Base-by-base conservation (phyloP, 2,329 filamentous ascomycete species). In the Fonsecaea nubica region DNA sequence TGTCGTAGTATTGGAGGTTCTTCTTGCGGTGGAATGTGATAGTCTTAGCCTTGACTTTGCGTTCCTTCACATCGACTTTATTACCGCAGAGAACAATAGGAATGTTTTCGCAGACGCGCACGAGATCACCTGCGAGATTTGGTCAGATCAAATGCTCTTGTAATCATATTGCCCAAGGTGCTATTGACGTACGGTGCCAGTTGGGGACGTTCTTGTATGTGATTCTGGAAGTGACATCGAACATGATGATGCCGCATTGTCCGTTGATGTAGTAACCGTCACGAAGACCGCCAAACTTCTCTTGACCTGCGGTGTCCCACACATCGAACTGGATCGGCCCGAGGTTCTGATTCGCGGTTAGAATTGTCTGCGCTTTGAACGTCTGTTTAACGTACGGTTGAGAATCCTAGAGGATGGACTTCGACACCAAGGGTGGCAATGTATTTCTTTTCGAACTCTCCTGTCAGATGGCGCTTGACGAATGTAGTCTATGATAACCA, bases 21-120 rank as follows among this genome's bases (percentile, higher is more conserved):
- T 99, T 99, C 92, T 99, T 99, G 85, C 95, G 92, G 89, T 99
- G 95, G 92, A 99, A 99, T 74, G 95, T 99, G 84, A 99, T 99
- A 80, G 94, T 96, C 92, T 99, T 99, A 80, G 95, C 95, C 90
- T 99, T 99, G 80, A 99, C 95, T 86, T 99, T 99, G 83, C 95
- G 92, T 89, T 99, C 95, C 91, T 99, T 99, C 73, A 99, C 95
- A 78, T 99, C 94, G 81, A 99, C 94, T 89, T 99, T 99, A 92
- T 99, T 99, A 79, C 94, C 94, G 82, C 90, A 93, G 73, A 99
- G 91, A 77, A 98, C 95, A 78, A 99, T 98, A 75, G 94, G 94
- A 77, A 99, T 95, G 86, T 95, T 96, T 88, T 99, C 94, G 86
- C 94, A 98, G 78, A 99, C 94, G 83, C 94, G 95, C 84, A 97